Evolutionary conservation across 1,284 basidiomycete species (phyloP), one percentile per base, ranked within the genome.

Genomic region (Cerrena zonata): DNA sequence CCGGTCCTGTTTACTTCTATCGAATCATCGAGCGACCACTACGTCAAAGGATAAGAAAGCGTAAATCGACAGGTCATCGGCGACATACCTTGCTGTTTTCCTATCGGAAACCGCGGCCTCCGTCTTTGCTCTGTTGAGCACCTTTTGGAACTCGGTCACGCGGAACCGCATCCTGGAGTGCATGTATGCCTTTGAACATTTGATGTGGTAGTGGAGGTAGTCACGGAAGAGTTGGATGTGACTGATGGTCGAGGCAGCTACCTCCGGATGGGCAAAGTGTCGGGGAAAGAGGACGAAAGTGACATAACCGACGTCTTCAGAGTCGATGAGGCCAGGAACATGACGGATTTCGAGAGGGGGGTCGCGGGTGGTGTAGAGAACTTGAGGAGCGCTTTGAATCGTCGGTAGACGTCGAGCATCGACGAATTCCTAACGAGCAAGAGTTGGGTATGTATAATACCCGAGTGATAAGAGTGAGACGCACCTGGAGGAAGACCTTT

Each of bases 201-300:
- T 99, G 82, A 99, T 96, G 71, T 99, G 96, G 71, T 99, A 99
- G 72, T 99, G 96, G 36, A 99, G 77, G 67, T 98, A 98, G 70
- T 98, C 94, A 48, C 96, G 80, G 86, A 99, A 99, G 37, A 97
- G 78, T 68, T 98, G 93, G 64, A 99, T 91, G 62, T 93, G 91
- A 34, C 93, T 94, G 65, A 98, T 98, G 13, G 94, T 95, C 26
- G 78, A 75, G n/a, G 82, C 76, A 5, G 89, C 86, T 34, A 84
- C 76, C n/a, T 78, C 71, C 3, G 84, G 75, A 61, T 85, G 90
- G 56, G 80, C 69, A 68, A 97, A 98, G 76, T 99, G 96, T 45
- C 94, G 89, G 30, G 96, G 96, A 76, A 94, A 97, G 50, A 99
- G 81, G 52, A 99, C 94, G 67, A 99, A 99, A 2, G 96, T 99